Conservation (phyloP, 106 monocot genomes). For the Triglochin maritima region DNA sequence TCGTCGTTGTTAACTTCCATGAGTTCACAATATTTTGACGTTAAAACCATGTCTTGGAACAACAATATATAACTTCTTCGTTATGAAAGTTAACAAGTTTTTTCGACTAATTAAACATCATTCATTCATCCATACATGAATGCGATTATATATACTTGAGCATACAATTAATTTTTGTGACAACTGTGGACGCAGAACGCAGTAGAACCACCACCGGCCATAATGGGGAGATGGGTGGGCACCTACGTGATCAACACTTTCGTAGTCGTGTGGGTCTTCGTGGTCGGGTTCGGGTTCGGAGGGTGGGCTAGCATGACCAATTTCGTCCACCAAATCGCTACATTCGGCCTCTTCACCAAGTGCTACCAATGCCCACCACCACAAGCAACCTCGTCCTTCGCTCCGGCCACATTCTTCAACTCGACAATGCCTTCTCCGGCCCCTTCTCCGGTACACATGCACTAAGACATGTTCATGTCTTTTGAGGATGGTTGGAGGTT, state of each 20-base stretch:
- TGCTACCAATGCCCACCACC: constrained; percentile 31
- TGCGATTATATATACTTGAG: no score
- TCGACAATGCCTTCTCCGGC: no score
- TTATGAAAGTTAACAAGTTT: no score
- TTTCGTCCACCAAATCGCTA: constrained; percentile 20
- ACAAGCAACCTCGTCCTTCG: not conserved
- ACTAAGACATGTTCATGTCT: no score
- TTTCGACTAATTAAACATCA: no score
- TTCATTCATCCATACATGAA: no score
- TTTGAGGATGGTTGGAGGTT: no score
- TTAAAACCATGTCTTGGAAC: no score
- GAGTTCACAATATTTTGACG: no score
- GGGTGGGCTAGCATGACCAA: constrained; percentile 34
- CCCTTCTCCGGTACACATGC: no score
- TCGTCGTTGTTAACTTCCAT: no score
- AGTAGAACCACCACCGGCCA: constrained; percentile 18
- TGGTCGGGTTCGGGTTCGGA: constrained; percentile 29
- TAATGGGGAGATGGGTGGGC: constrained; percentile 21
- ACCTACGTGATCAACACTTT: constrained; percentile 14
- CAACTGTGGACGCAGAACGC: constrained; percentile 10
- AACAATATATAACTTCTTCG: no score
- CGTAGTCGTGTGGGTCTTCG: constrained; percentile 23
- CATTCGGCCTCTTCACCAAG: constrained; percentile 29
- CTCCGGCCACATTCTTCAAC: not conserved
- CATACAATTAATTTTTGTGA: not conserved